Evolutionary conservation across 2,329 filamentous ascomycete species (phyloP), one percentile per base, ranked within the genome.

Genomic region (Apiospora sp.): DNA sequence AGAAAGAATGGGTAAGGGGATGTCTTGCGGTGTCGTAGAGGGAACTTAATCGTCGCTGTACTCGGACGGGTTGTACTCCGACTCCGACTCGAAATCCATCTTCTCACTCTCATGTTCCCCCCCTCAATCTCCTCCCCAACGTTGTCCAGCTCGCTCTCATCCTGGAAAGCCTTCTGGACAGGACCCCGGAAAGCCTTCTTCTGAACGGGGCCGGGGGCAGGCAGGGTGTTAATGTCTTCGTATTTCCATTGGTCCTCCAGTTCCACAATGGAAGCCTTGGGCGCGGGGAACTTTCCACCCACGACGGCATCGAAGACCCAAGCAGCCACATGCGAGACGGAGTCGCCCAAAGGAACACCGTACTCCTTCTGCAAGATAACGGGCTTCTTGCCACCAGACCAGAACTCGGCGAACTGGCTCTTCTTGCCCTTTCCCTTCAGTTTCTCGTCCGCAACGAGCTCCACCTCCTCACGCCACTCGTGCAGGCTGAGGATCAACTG

Each of bases 301-400:
- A 41, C 37, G 34, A 69, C 48, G 2, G 64, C 58, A n/a, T 72
- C 71, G 22, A 67, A 72, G 1, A 69, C 2, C 71, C 71, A 72
- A 4, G 71, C 71, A 1, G 46, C 46, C 4, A 67, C 49, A 14
- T 43, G 43, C n/a, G 27, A 43, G 46, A 71, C 37, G 13, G 71
- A 58, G n/a, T 71, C 71, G n/a, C 46, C 19, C 4, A 10, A 5
- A 2, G 30, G 10, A n/a, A 54, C 27, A 5, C 37, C n/a, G 61
- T 51, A 51, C 34, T 54, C 30, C 46, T 67, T 41, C 27, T 16
- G 30, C 14, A 71, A 30, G 0, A 34, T n/a, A 8, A 19, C 12
- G 14, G 64, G 71, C 44, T 49, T 5, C 5, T 46, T 72, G 0
- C 71, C 61, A 3, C 48, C 64, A 2, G 24, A n/a, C 71, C 71